Percentiles rank a stretch among this genome's conserved stretches.
Evolutionary conservation across 768 basidiomycete genomes (phyloP).

Genomic region (Obba rivulosa): DNA sequence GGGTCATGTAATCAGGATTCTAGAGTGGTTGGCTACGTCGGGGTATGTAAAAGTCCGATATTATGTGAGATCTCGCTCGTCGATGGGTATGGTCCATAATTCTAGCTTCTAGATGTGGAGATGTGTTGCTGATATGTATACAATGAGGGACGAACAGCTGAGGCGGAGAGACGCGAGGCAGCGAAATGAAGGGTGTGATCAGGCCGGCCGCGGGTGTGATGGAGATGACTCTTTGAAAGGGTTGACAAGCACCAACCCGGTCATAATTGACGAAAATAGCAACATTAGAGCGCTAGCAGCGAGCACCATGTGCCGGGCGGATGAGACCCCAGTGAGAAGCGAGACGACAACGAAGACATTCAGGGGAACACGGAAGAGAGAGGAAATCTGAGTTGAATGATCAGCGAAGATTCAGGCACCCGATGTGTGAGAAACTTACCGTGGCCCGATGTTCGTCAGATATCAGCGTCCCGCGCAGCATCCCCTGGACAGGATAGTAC

Average conservation of each 20-base stretch:
- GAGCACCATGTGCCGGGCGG: conserved; percentile 56
- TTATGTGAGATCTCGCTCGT: too few relatives aligned
- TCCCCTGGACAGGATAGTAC: conserved; percentile 78
- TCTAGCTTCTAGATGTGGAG: too few relatives aligned
- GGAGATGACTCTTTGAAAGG: not conserved
- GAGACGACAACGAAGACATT: conserved; percentile 71
- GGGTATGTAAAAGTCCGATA: too few relatives aligned
- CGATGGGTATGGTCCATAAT: too few relatives aligned
- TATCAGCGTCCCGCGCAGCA: conserved; percentile 60
- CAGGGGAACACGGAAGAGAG: conserved; percentile 69
- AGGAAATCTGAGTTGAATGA: conserved; percentile 42
- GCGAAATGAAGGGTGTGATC: not conserved
- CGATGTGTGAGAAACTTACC: conserved; percentile 31
- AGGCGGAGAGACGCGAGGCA: too few relatives aligned
- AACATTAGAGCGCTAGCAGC: conserved; percentile 53
- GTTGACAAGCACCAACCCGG: conserved; percentile 24
- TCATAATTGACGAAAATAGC: conserved; percentile 54
- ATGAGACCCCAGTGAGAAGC: conserved; percentile 62
- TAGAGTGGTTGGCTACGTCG: too few relatives aligned
- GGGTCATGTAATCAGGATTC: too few relatives aligned
- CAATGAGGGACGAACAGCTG: too few relatives aligned
- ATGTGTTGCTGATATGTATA: too few relatives aligned
- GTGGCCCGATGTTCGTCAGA: conserved; percentile 72
- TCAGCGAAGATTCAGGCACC: not conserved
- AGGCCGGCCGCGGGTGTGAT: not conserved